Base-by-base conservation (phyloP, 495 filamentous ascomycete species). In the Neurospora sp. region DNA sequence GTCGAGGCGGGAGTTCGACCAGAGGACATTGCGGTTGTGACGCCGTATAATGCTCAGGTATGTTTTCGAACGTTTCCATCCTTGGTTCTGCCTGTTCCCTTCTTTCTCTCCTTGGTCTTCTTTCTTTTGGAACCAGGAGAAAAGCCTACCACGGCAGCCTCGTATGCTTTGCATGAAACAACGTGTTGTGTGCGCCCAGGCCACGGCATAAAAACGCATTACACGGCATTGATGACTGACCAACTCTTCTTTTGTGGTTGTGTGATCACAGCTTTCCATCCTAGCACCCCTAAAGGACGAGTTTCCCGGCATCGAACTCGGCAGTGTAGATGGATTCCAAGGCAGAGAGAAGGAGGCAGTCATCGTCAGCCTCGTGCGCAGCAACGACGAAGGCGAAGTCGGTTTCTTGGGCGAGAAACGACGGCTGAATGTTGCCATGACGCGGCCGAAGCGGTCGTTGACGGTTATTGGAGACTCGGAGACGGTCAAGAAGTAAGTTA, bases 291-390 rank as follows among this genome's bases (percentile, higher is more conserved):
- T 99, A 20, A 93, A 95, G 73, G 92, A 95, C 71, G 84, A 85
- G 60, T 97, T 92, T 75, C 91, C 91, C 0, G 94, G 90, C 4
- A 88, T 99, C 16, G 96, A 99, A 80, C 83, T 98, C 20, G 96
- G 96, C 37, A 97, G 92, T 76, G 93, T 99, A 4, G 96, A 99
- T 82, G 95, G 94, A 8, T 99, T 99, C 80, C 96, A 99, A 80
- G 96, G 96, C 44, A 87, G 96, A 14, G 96, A 99, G 83, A 99
- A 99, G 82, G 96, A 99, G 80, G 96, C 92, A 3, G 91, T 99
- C 44, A 88, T 99, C 40, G 90, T 99, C 20, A 94, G 90, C 80
- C 85, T 98, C 31, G 96, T 99, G 44, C 86, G 96, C 75, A 97
- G 94, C 82, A 98, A 98, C 82, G 76, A 88, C 23, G 89, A 92